Evolutionary conservation across 176 grass and related monocot species (phyloP).

Genomic region (Oryza australiensis): DNA sequence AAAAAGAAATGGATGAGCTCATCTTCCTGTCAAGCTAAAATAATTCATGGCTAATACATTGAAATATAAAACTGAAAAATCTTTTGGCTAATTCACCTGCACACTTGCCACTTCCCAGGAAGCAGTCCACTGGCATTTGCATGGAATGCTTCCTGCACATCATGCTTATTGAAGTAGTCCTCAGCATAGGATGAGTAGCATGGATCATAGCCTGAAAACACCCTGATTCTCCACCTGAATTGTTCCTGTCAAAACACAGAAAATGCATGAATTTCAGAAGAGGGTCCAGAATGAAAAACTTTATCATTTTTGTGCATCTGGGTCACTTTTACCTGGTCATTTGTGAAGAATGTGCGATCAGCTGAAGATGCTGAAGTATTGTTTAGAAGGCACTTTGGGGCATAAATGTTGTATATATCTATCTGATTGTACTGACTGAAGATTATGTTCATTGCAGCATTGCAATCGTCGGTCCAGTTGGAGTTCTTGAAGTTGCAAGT

Average conservation of each 20-base stretch:
- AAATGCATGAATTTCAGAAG: not conserved
- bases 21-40: constrained; percentile 3
- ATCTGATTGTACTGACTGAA: constrained; percentile 61
- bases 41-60: not conserved
- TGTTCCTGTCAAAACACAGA: constrained; percentile 27
- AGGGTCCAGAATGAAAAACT: not conserved
- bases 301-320: not conserved
- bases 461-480: constrained; percentile 57
- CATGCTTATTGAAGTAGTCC: constrained; percentile 70
- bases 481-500: constrained; percentile 61
- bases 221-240: constrained; percentile 35
- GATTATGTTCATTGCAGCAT: constrained; percentile 36
- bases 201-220: constrained; percentile 73
- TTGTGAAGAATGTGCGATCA: not conserved
- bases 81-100: constrained; percentile 54
- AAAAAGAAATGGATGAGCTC: constrained; percentile 29
- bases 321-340: constrained; percentile 19
- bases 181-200: constrained; percentile 72
- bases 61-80: not conserved
- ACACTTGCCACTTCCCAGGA: constrained; percentile 51
- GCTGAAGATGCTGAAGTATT: constrained; percentile 41
- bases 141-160: constrained; percentile 73
- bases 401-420: constrained; percentile 90
- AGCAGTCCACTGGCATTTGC: constrained; percentile 47
- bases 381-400: constrained; percentile 71